Base-by-base conservation (phyloP, 225 moss, liverwort and hornwort species). In the Sphagnum tenellum region DNA sequence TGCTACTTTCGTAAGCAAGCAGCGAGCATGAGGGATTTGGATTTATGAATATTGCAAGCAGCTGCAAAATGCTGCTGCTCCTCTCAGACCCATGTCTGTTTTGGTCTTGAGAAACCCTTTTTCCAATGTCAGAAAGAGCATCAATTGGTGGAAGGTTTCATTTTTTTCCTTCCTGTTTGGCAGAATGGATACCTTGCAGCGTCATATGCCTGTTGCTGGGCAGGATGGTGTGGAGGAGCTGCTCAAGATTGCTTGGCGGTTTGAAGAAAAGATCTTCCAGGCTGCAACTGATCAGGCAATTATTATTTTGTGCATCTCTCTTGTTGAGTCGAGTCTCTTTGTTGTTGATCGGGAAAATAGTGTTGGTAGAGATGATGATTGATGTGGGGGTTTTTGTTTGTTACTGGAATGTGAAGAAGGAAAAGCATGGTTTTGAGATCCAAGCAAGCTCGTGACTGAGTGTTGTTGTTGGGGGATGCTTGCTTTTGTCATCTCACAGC, bases 241-340 rank as follows among this genome's bases (percentile, higher is more conserved):
- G 47, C 65, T 81, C 55, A 81, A 77, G 64, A 70, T 87, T 64
- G 82, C 89, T 8, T 76, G 79, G 73, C 82, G 87, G 57, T 87
- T 87, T 58, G 85, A 90, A 71, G 87, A 90, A 71, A 85, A 82
- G 62, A 85, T 85, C 29, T 90, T 80, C 62, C 74, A 77, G 63
- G 73, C 66, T 55, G 85, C 87, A 67, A 81, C 75, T 9, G 82
- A 83, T 61, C 85, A 82, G 75, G 87, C 85, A 9, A 54, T n/a
- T 45, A 45, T 63, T 6, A 44, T 13, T 49, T 63, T 63, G 8
- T 46, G 29, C 29, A 29, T 29, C 29, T 29, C 29, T 29, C 29
- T 29, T 29, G 29, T 29, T 29, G 29, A 29, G 29, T 29, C 29
- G 29, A 29, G 29, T 29, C 29, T 29, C 29, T 29, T 29, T 29